Evolutionary conservation across 2,329 filamentous ascomycete genomes (phyloP).

Genomic region (Septoria petroselini): DNA sequence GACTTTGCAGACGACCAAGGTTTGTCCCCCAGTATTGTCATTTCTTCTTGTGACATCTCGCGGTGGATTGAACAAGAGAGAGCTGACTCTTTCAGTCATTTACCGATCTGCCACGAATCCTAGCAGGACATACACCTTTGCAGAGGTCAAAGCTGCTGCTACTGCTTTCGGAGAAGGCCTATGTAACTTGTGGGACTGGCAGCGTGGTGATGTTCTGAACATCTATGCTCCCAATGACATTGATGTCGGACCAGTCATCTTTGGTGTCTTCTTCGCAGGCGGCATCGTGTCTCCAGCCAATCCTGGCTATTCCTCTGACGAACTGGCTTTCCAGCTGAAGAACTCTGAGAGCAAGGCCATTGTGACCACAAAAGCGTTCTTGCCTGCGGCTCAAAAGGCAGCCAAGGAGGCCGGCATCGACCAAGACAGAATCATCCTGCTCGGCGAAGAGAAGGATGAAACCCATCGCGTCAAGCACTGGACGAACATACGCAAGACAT

Average conservation of each 20-base stretch:
- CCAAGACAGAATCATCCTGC: constrained; percentile 67
- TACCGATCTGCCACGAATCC: constrained; percentile 66
- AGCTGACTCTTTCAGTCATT: constrained; percentile 57
- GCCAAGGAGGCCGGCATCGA: constrained; percentile 67
- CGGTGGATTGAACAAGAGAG: too few species aligned
- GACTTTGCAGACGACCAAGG: constrained; percentile 70
- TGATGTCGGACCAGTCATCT: constrained; percentile 63
- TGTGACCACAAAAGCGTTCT: constrained; percentile 66
- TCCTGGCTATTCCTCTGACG: constrained; percentile 77
- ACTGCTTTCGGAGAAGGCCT: constrained; percentile 78
- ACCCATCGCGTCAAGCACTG: constrained; percentile 65
- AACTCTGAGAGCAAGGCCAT: constrained; percentile 73
- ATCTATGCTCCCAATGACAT: constrained; percentile 84
- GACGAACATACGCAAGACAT: constrained; percentile 62
- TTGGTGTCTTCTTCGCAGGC: constrained; percentile 75
- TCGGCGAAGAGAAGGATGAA: constrained; percentile 66
- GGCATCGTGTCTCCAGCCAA: constrained; percentile 82
- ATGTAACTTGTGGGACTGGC: constrained; percentile 70
- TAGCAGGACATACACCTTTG: constrained; percentile 66
- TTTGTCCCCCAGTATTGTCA: constrained; percentile 38
- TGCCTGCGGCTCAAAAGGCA: constrained; percentile 64
- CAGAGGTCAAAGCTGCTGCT: constrained; percentile 62
- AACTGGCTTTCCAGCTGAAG: constrained; percentile 79
- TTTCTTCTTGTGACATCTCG: too few species aligned
- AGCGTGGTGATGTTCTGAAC: constrained; percentile 76